Evolutionary conservation across 208 protist species (phyloP).

Genomic region (Phytomonas francai): DNA sequence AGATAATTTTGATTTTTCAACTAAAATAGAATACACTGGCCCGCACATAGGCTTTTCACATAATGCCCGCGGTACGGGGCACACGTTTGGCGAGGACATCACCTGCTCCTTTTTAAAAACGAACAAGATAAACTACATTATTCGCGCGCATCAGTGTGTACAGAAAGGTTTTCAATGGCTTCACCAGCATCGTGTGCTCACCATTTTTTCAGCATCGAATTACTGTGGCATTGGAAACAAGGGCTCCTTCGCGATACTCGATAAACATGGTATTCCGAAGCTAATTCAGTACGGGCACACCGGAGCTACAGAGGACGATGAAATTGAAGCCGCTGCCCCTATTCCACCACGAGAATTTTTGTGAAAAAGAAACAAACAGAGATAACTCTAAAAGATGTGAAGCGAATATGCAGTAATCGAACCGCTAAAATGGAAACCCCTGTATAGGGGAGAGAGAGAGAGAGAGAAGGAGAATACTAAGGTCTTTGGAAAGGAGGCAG

Average conservation of each 20-base stretch:
- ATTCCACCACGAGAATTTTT: conserved; percentile 29
- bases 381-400: conserved; percentile 3
- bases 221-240: conserved; percentile 99
- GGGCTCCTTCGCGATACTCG: conserved; percentile 91
- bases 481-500: background rate
- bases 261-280: conserved; percentile 29
- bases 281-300: conserved; percentile 58
- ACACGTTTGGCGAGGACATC: conserved; percentile 97
- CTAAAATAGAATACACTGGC: conserved; percentile 20
- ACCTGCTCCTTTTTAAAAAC: conserved; percentile 94
- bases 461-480: conserved; percentile 1
- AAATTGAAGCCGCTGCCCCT: conserved; percentile 15
- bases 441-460: too few relatives aligned
- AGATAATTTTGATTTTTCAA: conserved; percentile 19
- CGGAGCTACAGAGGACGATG: conserved; percentile 9
- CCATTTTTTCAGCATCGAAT: conserved; percentile 99
- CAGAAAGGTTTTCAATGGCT: conserved; percentile 98
- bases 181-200: conserved; percentile 96
- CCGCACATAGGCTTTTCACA: conserved; percentile 90
- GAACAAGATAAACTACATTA: conserved; percentile 96
- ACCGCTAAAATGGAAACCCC: background rate
- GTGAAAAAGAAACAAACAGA: conserved; percentile 11
- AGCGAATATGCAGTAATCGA: background rate
- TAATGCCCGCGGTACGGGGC: conserved; percentile 97
- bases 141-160: conserved; percentile 98